These are phyloP conservation scores for Xanthoceras sorbifolium DNA, from an alignment of 345 rosid genomes.

Conservation along the genomic window DNA sequence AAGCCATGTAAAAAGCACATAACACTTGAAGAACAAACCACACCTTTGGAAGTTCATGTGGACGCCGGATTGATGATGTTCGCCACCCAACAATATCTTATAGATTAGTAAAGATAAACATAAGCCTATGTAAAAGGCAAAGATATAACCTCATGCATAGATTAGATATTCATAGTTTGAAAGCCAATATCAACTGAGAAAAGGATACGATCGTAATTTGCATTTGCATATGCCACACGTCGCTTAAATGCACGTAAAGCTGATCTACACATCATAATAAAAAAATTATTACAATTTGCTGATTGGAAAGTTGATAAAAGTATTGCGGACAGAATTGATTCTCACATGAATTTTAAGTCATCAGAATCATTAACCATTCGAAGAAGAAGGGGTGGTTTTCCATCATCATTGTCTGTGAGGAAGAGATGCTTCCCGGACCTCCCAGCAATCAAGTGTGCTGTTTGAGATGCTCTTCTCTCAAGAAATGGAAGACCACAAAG, in stretches of 20 bases:
- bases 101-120: constrained; percentile 45
- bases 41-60: constrained; percentile 85
- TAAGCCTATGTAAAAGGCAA: constrained; percentile 1
- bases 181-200: constrained; percentile 16
- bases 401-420: constrained; percentile 76
- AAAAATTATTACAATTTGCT: constrained; percentile 3
- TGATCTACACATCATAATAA: constrained; percentile 58
- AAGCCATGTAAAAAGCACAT: background rate
- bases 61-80: constrained; percentile 89
- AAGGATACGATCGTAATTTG: constrained; percentile 89
- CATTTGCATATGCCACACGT: constrained; percentile 91
- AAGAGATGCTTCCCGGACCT: constrained; percentile 92
- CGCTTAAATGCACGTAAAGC: constrained; percentile 82
- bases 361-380: constrained; percentile 78
- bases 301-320: background rate
- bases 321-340: constrained; percentile 5
- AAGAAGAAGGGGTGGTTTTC: constrained; percentile 84
- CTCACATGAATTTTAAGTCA: constrained; percentile 78
- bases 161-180: constrained; percentile 15
- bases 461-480: constrained; percentile 81
- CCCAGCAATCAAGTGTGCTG: constrained; percentile 86
- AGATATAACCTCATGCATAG: constrained; percentile 1
- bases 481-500: constrained; percentile 92
- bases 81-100: constrained; percentile 95
- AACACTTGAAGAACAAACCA: background rate